These are phyloP conservation scores for Musa beccarii DNA, from an alignment of 176 grass and related monocot genomes.

Conservation along the genomic window DNA sequence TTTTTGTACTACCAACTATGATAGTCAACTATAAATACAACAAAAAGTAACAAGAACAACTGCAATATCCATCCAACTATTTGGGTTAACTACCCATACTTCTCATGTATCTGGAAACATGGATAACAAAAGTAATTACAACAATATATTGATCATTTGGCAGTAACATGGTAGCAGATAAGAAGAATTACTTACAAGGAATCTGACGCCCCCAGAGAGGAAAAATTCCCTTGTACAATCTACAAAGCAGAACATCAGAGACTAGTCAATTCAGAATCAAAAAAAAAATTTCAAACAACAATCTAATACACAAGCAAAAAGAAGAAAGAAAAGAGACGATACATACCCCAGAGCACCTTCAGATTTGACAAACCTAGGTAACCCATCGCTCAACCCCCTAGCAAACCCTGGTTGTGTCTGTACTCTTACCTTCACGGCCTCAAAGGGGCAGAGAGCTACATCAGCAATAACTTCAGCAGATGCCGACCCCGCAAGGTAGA, in stretches of 20 bases:
- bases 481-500: constrained; percentile 63
- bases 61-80: too few relatives aligned
- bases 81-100: too few relatives aligned
- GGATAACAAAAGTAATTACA: neutral
- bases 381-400: constrained; percentile 57
- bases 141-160: neutral
- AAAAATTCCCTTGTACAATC: constrained; percentile 79
- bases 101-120: neutral
- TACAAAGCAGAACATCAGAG: constrained; percentile 21
- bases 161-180: neutral
- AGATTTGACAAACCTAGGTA: constrained; percentile 64
- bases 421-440: constrained; percentile 41
- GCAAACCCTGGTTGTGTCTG: constrained; percentile 48
- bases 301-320: neutral
- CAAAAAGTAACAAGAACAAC: too few relatives aligned
- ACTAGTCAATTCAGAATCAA: too few relatives aligned
- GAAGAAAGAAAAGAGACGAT: neutral
- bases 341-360: constrained; percentile 65
- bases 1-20: too few relatives aligned
- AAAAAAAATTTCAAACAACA: neutral
- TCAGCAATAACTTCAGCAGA: constrained; percentile 71
- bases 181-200: constrained; percentile 28
- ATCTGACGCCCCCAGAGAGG: constrained; percentile 65
- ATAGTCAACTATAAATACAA: too few relatives aligned
- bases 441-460: constrained; percentile 72